Conservation (phyloP, 2,329 filamentous ascomycete genomes). For the Sodiomyces alkalinus region DNA sequence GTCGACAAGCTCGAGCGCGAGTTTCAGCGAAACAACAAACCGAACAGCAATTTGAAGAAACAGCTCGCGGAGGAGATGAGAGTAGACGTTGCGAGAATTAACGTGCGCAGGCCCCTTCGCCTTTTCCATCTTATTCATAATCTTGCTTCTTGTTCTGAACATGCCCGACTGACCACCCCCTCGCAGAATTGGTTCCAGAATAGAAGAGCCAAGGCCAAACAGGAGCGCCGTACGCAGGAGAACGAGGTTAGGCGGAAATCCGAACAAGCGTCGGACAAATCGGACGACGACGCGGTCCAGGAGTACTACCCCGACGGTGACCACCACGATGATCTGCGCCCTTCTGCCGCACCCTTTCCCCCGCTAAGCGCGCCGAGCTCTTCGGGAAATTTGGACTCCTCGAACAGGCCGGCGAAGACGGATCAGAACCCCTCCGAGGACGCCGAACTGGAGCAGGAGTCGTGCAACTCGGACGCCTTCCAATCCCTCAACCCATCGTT, state of each 20-base stretch:
- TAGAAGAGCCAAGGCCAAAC: conserved; percentile 48
- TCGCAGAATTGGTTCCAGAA: conserved; percentile 55
- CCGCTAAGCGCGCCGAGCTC: conserved; percentile 3
- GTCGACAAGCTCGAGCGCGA: conserved; percentile 44
- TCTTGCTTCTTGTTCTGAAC: conserved; percentile 15
- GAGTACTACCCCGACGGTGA: conserved; percentile 17
- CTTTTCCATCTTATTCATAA: not conserved
- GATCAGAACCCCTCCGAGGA: conserved; percentile 1
- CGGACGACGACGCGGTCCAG: conserved; percentile 17
- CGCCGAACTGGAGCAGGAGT: conserved; percentile 5
- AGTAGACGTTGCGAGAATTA: conserved; percentile 48
- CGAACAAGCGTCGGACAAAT: conserved; percentile 19
- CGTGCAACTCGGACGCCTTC: conserved; percentile 5
- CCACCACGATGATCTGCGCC: conserved; percentile 20
- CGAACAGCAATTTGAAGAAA: conserved; percentile 45
- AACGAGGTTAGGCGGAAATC: conserved; percentile 23
- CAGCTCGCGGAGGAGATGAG: conserved; percentile 44
- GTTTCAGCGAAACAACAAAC: conserved; percentile 50
- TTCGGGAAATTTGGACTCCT: not conserved
- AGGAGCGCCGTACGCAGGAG: conserved; percentile 40
- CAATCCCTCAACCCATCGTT: conserved; percentile 3
- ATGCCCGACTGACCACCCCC: no score
- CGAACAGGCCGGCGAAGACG: conserved; percentile 1
- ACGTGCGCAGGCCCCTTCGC: conserved; percentile 23
- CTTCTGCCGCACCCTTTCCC: conserved; percentile 19